These are phyloP conservation scores for Mycocentrospora acerina DNA, from an alignment of 2,329 filamentous ascomycete species.

Conservation along the genomic window DNA sequence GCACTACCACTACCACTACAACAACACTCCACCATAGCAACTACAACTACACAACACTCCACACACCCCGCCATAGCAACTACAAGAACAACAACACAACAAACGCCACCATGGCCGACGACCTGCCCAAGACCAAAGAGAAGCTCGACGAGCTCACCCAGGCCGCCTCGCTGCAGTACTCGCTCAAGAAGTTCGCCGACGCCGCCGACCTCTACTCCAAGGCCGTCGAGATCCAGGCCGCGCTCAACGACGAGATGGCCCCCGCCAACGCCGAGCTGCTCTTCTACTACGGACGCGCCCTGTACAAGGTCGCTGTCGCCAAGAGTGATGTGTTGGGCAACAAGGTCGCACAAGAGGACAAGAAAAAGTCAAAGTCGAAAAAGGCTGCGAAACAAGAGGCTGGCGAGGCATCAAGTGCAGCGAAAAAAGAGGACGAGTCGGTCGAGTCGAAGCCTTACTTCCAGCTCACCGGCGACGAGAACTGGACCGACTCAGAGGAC, in stretches of 20 bases:
- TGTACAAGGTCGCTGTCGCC: conserved; percentile 91
- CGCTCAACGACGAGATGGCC: conserved; percentile 88
- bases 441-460: conserved; percentile 75
- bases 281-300: conserved; percentile 88
- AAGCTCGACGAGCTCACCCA: conserved; percentile 76
- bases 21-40: too few species aligned
- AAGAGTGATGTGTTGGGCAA: conserved; percentile 94
- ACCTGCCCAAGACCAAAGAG: conserved; percentile 52
- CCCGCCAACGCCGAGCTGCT: conserved; percentile 90
- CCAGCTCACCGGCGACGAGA: conserved; percentile 91
- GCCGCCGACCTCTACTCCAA: conserved; percentile 86
- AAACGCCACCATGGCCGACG: conserved; percentile 20
- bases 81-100: conserved; percentile 4
- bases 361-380: conserved; percentile 53
- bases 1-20: background rate
- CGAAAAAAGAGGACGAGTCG: conserved; percentile 44
- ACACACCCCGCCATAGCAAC: conserved; percentile 1
- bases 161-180: conserved; percentile 81
- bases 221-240: conserved; percentile 85
- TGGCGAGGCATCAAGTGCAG: conserved; percentile 32
- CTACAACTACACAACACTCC: too few species aligned
- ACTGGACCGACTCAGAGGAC: conserved; percentile 76
- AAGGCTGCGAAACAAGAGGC: conserved; percentile 47
- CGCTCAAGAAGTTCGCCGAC: conserved; percentile 82
- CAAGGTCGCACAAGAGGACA: conserved; percentile 64